Percentiles rank a stretch among this genome's conserved stretches.
Conservation (phyloP, 768 basidiomycete species). For the Psilocybe azurescens region DNA sequence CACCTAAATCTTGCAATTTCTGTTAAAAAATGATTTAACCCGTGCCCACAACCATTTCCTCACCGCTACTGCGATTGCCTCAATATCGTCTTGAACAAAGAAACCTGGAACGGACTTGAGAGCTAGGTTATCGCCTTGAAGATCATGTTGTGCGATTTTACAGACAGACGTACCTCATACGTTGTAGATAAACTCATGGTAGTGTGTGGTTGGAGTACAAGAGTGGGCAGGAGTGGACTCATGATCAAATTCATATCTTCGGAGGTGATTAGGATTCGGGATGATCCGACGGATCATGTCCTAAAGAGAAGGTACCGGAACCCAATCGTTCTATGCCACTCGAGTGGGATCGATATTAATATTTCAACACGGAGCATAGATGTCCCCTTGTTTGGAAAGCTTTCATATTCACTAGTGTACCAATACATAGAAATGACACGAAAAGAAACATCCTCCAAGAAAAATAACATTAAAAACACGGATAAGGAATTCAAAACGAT, state of each 20-base stretch:
- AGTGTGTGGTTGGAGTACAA: neutral
- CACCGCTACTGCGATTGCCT: slow-evolving; percentile 11
- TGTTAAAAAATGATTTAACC: neutral
- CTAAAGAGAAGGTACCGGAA: neutral
- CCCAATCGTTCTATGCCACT: neutral
- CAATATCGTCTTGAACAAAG: slow-evolving; percentile 24
- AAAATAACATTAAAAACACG: neutral
- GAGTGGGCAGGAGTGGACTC: neutral
- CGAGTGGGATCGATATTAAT: too few relatives aligned
- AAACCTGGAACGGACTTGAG: slow-evolving; percentile 25
- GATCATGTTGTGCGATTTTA: too few relatives aligned
- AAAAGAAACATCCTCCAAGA: neutral
- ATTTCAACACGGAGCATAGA: too few relatives aligned
- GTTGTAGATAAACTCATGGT: neutral
- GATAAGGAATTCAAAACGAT: slow-evolving; percentile 53
- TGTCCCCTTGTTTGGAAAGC: too few relatives aligned
- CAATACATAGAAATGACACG: neutral
- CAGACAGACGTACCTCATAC: slow-evolving; percentile 2
- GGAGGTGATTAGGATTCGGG: neutral
- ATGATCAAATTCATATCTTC: neutral
- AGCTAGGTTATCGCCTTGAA: neutral
- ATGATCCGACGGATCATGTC: neutral
- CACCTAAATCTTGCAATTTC: slow-evolving; percentile 15
- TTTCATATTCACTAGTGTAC: neutral
- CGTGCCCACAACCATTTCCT: neutral